Base-by-base conservation (phyloP, 805 yeast species). In the Deakozyma indianensis region DNA sequence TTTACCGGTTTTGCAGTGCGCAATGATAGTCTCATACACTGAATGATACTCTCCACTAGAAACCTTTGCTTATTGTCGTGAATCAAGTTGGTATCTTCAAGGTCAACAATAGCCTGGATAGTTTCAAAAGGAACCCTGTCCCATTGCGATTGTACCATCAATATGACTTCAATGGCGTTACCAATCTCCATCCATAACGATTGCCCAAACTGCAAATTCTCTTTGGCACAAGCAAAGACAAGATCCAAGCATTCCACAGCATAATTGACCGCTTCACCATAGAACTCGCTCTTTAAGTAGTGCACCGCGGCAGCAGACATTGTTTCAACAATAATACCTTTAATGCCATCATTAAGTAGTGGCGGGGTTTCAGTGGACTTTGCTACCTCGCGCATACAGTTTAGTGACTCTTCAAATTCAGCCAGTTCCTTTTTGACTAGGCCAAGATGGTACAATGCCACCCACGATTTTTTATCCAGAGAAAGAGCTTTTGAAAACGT, bases 401-500 rank as follows among this genome's bases (percentile, higher is more conserved):
- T 61, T 27, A 80, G 64, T 14, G 95, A 80, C 7, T 71, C 74
- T 1, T 72, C 78, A 60, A 66, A 86, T 44, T 82, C 81, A 2
- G 82, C 80, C 55, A 81, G 68, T 35, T 73, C 74, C 24, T 82
- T 68, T 22, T 75, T 69, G 1, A 81, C 78, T 20, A 73, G 64
- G 0, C 94, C 92, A 32, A 83, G 64, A 60, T 83, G 70, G 56
- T 81, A 85, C 35, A 64, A 62, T 0, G 83, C 80, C 43, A 75
- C 70, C 80, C 84, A 76, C 44, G 75, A 72, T 1, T 64, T 61
- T 0, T 74, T 70, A 25, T 75, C 73, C 3, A 81, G 52, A 32
- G 69, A 69, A 41, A 76, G 55, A 0, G 88, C 85, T 47, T 77
- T 78, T 24, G 67, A 68, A 54, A 87, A 83, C 1, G 92, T 96